Conservation (phyloP, 345 rosid species). For the Eucalyptus tenuipes region DNA sequence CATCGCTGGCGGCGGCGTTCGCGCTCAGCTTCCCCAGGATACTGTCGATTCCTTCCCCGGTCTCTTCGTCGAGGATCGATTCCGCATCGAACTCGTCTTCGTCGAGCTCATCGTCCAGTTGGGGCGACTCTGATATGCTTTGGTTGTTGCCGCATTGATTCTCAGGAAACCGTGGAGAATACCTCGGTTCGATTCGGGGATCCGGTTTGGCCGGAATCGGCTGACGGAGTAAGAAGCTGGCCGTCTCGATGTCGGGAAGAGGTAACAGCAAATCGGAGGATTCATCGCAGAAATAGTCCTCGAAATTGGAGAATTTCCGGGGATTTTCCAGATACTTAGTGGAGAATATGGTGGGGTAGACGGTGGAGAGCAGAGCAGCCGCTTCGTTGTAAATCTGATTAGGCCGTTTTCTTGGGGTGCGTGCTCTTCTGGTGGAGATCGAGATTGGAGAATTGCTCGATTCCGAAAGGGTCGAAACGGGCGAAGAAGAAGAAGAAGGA, state of each 20-base stretch:
- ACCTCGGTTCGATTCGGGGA: slow-evolving; percentile 1
- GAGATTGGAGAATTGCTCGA: slow-evolving; percentile 62
- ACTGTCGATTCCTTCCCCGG: slow-evolving; percentile 60
- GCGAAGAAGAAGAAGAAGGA: slow-evolving; percentile 40
- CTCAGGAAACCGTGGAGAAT: slow-evolving; percentile 8
- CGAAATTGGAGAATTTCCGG: slow-evolving; percentile 31
- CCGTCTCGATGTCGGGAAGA: slow-evolving; percentile 32
- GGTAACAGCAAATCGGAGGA: slow-evolving; percentile 44
- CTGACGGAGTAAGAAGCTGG: slow-evolving; percentile 34
- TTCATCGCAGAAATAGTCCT: slow-evolving; percentile 29
- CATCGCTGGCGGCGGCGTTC: not conserved
- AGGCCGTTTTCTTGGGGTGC: slow-evolving; percentile 78
- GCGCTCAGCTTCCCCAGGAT: slow-evolving; percentile 48
- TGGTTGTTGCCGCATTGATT: not conserved
- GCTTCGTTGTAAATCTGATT: slow-evolving; percentile 95
- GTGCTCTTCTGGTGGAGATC: slow-evolving; percentile 74
- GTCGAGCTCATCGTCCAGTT: slow-evolving; percentile 5
- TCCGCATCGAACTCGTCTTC: slow-evolving; percentile 60
- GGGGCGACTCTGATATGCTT: slow-evolving; percentile 1
- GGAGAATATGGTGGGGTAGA: slow-evolving; percentile 70
- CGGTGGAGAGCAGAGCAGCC: slow-evolving; percentile 78
- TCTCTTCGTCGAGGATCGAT: slow-evolving; percentile 71
- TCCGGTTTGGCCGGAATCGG: not conserved
- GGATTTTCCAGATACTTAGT: slow-evolving; percentile 22
- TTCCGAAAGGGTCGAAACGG: slow-evolving; percentile 80